Evolutionary conservation across 352 stramenopile genomes (phyloP).

Genomic region (Phytophthora citricola): DNA sequence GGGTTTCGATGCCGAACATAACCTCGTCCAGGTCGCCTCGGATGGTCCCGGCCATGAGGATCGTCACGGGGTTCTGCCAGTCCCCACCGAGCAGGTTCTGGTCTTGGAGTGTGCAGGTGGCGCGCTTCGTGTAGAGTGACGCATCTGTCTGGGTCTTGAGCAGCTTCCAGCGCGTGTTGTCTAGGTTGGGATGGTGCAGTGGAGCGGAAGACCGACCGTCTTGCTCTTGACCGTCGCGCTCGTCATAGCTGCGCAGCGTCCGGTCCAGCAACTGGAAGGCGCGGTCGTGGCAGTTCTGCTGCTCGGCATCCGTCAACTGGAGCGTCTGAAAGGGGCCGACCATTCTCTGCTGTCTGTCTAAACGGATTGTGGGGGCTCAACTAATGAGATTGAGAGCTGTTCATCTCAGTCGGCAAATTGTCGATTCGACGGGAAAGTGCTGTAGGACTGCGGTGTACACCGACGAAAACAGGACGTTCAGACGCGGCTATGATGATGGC

Average conservation of each 20-base stretch:
- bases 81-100: constrained; percentile 27
- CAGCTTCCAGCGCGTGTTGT: constrained; percentile 36
- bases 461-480: constrained; percentile 18
- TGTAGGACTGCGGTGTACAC: constrained; percentile 1
- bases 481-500: constrained; percentile 27
- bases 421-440: too few relatives aligned
- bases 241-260: constrained; percentile 38
- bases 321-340: constrained; percentile 5
- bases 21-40: constrained; percentile 27
- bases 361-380: constrained; percentile 3
- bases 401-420: constrained; percentile 1
- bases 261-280: constrained; percentile 31
- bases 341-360: background rate
- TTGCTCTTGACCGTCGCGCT: constrained; percentile 20
- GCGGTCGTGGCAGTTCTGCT: constrained; percentile 28
- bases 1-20: constrained; percentile 29
- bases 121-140: constrained; percentile 31
- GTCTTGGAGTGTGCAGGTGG: constrained; percentile 9
- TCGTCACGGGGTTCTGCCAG: constrained; percentile 29
- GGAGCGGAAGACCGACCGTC: constrained; percentile 7
- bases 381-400: constrained; percentile 3
- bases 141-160: constrained; percentile 27
- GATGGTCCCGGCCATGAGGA: constrained; percentile 25
- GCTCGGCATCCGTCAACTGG: constrained; percentile 10
- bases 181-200: constrained; percentile 24